Base-by-base conservation (phyloP, 2,329 filamentous ascomycete genomes). In the Calonectria multiphialidica region DNA sequence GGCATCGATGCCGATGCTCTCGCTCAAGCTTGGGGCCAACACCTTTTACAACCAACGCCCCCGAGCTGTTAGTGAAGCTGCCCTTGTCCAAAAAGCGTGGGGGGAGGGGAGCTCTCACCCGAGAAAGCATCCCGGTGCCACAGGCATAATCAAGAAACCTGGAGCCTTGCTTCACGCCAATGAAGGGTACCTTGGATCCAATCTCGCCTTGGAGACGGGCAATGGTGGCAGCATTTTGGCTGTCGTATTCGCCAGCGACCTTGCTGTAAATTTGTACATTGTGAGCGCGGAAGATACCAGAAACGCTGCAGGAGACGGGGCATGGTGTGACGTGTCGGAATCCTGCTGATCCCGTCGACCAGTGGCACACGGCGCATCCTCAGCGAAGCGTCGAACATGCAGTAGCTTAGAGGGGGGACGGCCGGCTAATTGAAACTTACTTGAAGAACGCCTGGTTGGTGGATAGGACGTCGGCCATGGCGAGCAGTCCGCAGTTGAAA, bases 131-230 rank as follows among this genome's bases (percentile, higher is more conserved):
- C 2, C 93, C 93, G 7, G 92, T 92, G 10, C 94, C 94, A 79
- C 93, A 95, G 18, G 94, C 94, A 82, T 95, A 96, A 80, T 96
- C 94, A 2, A 95, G 85, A 23, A 95, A 83, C 55, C 88, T 88
- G 91, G 85, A 68, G 77, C 79, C 78, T 77, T 84, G 65, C 49
- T 76, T 76, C 37, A 90, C 88, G 49, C 90, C 91, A 70, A 94
- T 89, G 85, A 93, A 94, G 65, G 88, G 85, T 7, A 89, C 85
- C 37, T 87, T 87, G 5, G 82, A 82, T 72, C 86, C 85, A 16
- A 94, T 86, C 75, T 90, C 86, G 9, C 86, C 81, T 25, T 89
- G 86, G n/a, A 94, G 83, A 76, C 87, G 85, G 42, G 84, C 82
- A 57, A 90, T 85, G 15, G 88, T 86, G 77, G 88, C 88, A 63